phyloP scores from a whole-genome alignment of 768 basidiomycete genomes.

The Floccularia luteovirens region DNA sequence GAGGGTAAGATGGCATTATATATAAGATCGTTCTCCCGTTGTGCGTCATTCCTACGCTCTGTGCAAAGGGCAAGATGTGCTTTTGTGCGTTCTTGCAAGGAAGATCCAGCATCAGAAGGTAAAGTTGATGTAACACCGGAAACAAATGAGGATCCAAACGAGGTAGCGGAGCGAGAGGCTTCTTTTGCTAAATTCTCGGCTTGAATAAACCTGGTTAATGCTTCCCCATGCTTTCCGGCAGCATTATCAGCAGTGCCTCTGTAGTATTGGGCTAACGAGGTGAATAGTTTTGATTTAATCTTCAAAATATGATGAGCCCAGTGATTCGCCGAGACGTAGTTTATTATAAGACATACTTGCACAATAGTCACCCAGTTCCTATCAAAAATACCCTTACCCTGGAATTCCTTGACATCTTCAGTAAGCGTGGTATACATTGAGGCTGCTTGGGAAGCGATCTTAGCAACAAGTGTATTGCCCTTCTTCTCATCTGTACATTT shows the following conservation, averaged over 20 bases:
- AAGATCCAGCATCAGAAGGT: conserved; percentile 77
- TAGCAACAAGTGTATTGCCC: conserved; percentile 63
- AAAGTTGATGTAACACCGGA: conserved; percentile 73
- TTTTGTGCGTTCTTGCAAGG: conserved; percentile 79
- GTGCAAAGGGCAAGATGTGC: conserved; percentile 69
- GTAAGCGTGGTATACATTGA: conserved; percentile 73
- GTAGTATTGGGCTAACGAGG: conserved; percentile 81
- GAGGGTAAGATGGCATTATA: conserved; percentile 88
- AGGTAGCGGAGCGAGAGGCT: conserved; percentile 57
- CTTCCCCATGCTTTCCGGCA: conserved; percentile 78
- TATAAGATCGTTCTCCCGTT: conserved; percentile 92
- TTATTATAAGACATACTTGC: conserved; percentile 62
- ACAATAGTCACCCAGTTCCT: conserved; percentile 87
- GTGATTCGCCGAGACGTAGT: too few species aligned
- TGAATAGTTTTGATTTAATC: conserved; percentile 90
- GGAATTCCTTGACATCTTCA: conserved; percentile 95
- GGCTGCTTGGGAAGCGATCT: conserved; percentile 80
- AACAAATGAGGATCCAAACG: conserved; percentile 66
- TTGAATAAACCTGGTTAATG: conserved; percentile 69
- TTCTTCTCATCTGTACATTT: conserved; percentile 94
- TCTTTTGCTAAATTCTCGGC: conserved; percentile 83
- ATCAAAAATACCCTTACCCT: conserved; percentile 94
- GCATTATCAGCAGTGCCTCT: conserved; percentile 73
- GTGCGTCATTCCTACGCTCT: conserved; percentile 69
- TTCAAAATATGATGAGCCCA: too few species aligned